Conservation (phyloP, 108 stramenopile genomes). For the Fragilariopsis cylindrus region DNA sequence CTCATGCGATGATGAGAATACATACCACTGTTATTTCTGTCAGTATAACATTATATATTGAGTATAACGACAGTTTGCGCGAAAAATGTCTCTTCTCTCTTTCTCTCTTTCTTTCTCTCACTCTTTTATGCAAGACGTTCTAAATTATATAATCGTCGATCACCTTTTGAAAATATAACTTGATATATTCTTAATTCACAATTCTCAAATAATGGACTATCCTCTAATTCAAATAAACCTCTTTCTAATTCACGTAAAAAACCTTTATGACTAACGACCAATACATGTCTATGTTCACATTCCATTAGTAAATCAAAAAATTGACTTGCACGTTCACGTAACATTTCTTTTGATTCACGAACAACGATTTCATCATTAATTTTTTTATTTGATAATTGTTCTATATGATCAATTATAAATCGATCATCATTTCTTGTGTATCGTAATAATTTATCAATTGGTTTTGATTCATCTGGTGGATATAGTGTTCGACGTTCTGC, state of each 20-base stretch:
- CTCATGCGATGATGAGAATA: too few relatives aligned
- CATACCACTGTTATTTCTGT: too few relatives aligned
- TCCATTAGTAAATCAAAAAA: conserved; percentile 54
- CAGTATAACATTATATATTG: too few relatives aligned
- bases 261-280: conserved; percentile 67
- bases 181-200: conserved; percentile 65
- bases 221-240: conserved; percentile 44
- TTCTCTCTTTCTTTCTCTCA: not conserved
- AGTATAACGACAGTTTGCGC: too few relatives aligned
- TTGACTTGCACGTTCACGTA: conserved; percentile 50
- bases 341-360: conserved; percentile 39
- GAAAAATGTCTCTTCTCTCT: too few relatives aligned
- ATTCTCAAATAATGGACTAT: conserved; percentile 52
- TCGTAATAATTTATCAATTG: conserved; percentile 13
- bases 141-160: conserved; percentile 12
- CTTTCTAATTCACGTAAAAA: conserved; percentile 69
- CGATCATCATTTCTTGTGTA: conserved; percentile 3
- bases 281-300: conserved; percentile 38
- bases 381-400: conserved; percentile 3
- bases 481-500: conserved; percentile 53
- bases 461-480: conserved; percentile 46
- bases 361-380: conserved; percentile 15
- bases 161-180: conserved; percentile 23
- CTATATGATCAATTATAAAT: conserved; percentile 10
- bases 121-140: conserved; percentile 23